Evolutionary conservation across 805 yeast species (phyloP).

Genomic region (Millerozyma acaciae): DNA sequence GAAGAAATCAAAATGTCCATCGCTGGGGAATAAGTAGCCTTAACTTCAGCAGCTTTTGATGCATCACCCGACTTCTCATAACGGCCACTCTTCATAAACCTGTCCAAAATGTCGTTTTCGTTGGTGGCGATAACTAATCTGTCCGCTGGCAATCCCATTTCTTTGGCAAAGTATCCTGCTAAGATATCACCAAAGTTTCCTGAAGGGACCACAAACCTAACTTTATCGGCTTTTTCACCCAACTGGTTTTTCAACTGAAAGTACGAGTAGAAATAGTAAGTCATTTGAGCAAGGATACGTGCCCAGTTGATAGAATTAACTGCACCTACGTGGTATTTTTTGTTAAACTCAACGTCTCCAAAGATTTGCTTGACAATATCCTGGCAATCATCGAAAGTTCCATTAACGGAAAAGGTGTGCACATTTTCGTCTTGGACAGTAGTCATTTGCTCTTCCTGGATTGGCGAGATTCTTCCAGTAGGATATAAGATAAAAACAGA

Average conservation of each 20-base stretch:
- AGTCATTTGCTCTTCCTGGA: constrained; percentile 98
- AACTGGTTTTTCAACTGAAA: constrained; percentile 57
- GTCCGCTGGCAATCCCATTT: constrained; percentile 92
- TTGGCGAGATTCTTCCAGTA: constrained; percentile 94
- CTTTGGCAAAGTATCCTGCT: constrained; percentile 92
- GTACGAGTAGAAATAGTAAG: constrained; percentile 91
- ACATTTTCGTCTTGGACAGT: constrained; percentile 90
- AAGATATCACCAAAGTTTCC: constrained; percentile 98
- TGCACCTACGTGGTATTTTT: constrained; percentile 91
- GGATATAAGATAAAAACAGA: constrained; percentile 95
- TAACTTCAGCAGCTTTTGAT: constrained; percentile 50
- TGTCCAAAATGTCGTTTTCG: constrained; percentile 89
- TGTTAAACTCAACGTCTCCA: constrained; percentile 84
- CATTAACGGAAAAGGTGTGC: constrained; percentile 91
- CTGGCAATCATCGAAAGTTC: constrained; percentile 98
- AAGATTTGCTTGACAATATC: constrained; percentile 91
- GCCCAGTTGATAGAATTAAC: constrained; percentile 99
- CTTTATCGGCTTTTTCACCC: constrained; percentile 27
- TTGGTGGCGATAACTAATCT: constrained; percentile 91
- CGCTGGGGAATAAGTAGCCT: constrained; percentile 92
- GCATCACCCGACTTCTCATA: constrained; percentile 66
- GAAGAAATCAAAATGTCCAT: constrained; percentile 97
- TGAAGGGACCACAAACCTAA: constrained; percentile 90
- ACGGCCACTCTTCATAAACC: constrained; percentile 83
- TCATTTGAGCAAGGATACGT: constrained; percentile 93